phyloP scores from a whole-genome alignment of 192 early-diverging fungal species.

The Coemansia brasiliensis region DNA sequence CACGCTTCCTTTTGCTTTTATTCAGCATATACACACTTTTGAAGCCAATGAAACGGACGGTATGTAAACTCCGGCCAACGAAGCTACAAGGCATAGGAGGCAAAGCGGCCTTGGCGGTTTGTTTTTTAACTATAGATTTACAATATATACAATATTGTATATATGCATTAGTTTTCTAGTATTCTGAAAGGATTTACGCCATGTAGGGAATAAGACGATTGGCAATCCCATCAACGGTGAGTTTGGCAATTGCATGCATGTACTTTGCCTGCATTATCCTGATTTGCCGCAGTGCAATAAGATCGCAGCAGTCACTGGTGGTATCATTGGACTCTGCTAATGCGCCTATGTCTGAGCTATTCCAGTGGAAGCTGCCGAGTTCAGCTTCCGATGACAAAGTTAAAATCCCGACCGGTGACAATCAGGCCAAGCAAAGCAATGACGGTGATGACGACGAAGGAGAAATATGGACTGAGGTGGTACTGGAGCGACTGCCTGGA shows the following conservation, averaged over 20 bases:
- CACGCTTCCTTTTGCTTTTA: background rate
- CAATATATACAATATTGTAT: constrained; percentile 5
- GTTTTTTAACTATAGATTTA: background rate
- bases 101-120: background rate
- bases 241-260: constrained; percentile 17
- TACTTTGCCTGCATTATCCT: constrained; percentile 27
- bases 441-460: background rate
- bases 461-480: background rate
- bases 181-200: background rate
- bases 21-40: background rate
- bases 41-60: constrained; percentile 11
- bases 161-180: no score
- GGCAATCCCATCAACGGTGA: constrained; percentile 31
- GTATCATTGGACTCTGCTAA: no score
- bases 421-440: background rate
- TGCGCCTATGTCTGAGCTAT: no score
- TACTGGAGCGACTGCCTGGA: constrained; percentile 24
- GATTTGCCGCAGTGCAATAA: constrained; percentile 9
- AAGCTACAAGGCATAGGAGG: no score
- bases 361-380: no score
- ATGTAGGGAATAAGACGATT: constrained; percentile 33
- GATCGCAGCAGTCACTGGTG: background rate
- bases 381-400: no score
- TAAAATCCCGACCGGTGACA: background rate
- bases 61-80: background rate